phyloP scores from a whole-genome alignment of 2,329 filamentous ascomycete genomes.

The Phialophora chinensis region DNA sequence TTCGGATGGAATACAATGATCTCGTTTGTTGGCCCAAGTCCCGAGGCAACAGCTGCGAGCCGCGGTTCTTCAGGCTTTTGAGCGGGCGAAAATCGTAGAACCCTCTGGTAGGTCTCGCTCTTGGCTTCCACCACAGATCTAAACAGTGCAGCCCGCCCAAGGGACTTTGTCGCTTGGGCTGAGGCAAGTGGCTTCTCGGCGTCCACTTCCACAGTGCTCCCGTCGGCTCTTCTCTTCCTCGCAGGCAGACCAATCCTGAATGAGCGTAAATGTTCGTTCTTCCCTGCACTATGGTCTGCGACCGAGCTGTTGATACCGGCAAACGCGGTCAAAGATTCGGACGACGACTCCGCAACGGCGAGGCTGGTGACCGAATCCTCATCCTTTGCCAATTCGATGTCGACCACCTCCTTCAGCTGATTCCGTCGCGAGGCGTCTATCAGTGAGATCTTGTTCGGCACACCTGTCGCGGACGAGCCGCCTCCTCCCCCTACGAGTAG shows the following conservation, averaged over 20 bases:
- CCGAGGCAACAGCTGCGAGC: constrained; percentile 79
- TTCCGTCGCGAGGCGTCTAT: constrained; percentile 72
- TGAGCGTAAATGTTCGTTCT: constrained; percentile 82
- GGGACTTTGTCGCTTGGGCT: constrained; percentile 38
- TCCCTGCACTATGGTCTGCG: constrained; percentile 72
- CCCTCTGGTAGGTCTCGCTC: constrained; percentile 65
- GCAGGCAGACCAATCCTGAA: constrained; percentile 68
- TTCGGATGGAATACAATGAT: constrained; percentile 74
- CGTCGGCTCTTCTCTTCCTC: constrained; percentile 46
- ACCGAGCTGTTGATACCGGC: constrained; percentile 85
- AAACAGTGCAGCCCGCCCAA: constrained; percentile 45
- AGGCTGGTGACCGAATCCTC: constrained; percentile 91
- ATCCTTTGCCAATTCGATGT: constrained; percentile 78
- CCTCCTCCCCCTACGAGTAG: constrained; percentile 87
- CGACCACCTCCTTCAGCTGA: constrained; percentile 68
- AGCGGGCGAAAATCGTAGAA: constrained; percentile 63
- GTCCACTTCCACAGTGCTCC: constrained; percentile 29
- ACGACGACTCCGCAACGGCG: constrained; percentile 68
- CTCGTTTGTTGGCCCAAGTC: constrained; percentile 75
- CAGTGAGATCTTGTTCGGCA: constrained; percentile 81
- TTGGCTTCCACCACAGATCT: constrained; percentile 49
- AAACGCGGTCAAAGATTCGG: constrained; percentile 61
- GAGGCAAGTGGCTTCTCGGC: constrained; percentile 30
- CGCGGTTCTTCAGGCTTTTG: constrained; percentile 52
- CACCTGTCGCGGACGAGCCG: constrained; percentile 78